Conservation (phyloP, 2,329 filamentous ascomycete species). For the Fusarium virguliforme region DNA sequence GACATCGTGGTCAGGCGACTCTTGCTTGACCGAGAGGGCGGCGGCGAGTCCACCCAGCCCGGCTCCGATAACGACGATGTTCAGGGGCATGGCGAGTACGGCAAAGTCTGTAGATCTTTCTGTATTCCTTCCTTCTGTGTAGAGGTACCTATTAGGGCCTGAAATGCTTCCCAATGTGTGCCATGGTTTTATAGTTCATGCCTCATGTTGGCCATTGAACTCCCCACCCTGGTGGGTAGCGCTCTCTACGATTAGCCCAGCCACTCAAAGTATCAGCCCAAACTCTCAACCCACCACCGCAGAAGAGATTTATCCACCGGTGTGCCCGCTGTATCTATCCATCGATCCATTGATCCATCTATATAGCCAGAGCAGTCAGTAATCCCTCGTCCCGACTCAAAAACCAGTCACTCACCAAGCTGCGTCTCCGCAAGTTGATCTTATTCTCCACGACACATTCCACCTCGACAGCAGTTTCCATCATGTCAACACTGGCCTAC, state of each 20-base stretch:
- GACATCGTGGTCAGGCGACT: constrained; percentile 14
- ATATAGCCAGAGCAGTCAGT: constrained; percentile 3
- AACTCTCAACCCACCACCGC: constrained; percentile 2
- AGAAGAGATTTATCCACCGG: constrained; percentile 7
- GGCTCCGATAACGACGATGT: constrained; percentile 26
- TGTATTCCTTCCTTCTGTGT: neutral
- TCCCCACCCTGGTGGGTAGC: constrained; percentile 11
- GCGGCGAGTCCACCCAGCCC: constrained; percentile 20
- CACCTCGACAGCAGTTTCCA: neutral
- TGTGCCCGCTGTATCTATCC: neutral
- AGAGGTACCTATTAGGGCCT: neutral
- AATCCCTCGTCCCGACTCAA: neutral
- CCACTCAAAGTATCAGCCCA: neutral
- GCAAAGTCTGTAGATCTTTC: neutral
- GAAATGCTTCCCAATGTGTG: neutral
- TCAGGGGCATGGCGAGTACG: constrained; percentile 22
- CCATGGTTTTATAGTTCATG: neutral
- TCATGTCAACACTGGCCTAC: constrained; percentile 8
- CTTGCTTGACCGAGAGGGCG: constrained; percentile 26
- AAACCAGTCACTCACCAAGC: neutral
- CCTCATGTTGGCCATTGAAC: neutral
- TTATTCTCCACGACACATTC: constrained; percentile 3
- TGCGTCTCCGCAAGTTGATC: neutral
- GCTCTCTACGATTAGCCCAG: neutral
- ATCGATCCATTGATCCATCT: neutral